Conservation (phyloP, 495 filamentous ascomycete species). For the Aspergillus coremiiformis region DNA sequence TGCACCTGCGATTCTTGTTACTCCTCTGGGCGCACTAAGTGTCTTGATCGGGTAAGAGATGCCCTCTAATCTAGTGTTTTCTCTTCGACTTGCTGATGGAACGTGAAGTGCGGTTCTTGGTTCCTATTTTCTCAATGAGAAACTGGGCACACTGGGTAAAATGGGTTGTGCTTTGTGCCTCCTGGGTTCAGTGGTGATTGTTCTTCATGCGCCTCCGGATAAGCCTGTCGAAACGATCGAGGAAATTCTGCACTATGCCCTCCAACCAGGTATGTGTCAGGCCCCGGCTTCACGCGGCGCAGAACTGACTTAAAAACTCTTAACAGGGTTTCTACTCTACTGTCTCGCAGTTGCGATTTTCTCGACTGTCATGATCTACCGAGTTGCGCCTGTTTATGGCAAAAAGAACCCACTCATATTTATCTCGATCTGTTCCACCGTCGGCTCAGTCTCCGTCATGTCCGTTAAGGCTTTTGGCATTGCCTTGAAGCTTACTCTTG, state of each 20-base stretch:
- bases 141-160: conserved; percentile 81
- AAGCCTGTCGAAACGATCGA: conserved; percentile 81
- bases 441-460: conserved; percentile 97
- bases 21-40: conserved; percentile 84
- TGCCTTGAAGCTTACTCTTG: conserved; percentile 85
- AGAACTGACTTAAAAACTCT: not conserved
- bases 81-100: conserved; percentile 22
- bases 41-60: conserved; percentile 74
- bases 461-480: conserved; percentile 97
- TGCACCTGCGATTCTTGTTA: conserved; percentile 94
- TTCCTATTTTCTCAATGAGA: conserved; percentile 86
- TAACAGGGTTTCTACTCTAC: conserved; percentile 78
- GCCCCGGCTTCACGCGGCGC: not conserved
- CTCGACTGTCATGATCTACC: conserved; percentile 91
- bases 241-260: conserved; percentile 78
- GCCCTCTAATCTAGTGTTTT: not conserved
- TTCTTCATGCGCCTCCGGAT: conserved; percentile 93
- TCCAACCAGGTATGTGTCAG: conserved; percentile 66
- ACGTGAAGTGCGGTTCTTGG: conserved; percentile 72
- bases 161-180: conserved; percentile 93
- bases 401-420: conserved; percentile 93
- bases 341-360: conserved; percentile 69
- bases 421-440: conserved; percentile 93
- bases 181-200: conserved; percentile 93
- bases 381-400: conserved; percentile 77